These are phyloP conservation scores for Acephala macrosclerotiorum DNA, from an alignment of 2,329 filamentous ascomycete genomes.

Conservation along the genomic window DNA sequence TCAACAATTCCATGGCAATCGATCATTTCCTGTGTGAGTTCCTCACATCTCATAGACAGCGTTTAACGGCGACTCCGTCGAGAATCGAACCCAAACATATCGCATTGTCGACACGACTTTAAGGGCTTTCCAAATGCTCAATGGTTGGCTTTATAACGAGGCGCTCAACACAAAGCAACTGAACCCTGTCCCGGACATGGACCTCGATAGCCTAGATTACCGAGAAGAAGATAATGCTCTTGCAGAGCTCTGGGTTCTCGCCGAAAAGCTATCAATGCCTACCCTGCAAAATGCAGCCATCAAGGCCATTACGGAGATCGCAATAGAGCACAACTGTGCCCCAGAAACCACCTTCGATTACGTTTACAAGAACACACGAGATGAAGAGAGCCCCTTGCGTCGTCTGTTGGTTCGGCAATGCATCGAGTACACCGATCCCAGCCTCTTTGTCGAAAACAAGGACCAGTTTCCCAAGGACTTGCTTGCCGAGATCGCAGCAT, in stretches of 20 bases:
- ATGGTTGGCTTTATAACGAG: constrained; percentile 9
- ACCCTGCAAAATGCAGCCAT: constrained; percentile 24
- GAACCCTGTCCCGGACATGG: not conserved
- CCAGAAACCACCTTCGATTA: not conserved
- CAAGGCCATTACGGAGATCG: constrained; percentile 21
- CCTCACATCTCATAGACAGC: constrained; percentile 7
- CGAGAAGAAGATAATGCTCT: not conserved
- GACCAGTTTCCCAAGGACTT: not conserved
- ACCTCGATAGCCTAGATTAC: not conserved
- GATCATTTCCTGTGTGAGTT: not conserved
- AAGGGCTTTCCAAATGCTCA: not conserved
- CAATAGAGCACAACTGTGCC: too few species aligned
- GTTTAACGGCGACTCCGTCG: constrained; percentile 22
- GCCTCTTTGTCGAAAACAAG: not conserved
- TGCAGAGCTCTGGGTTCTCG: constrained; percentile 23
- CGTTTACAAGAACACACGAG: not conserved
- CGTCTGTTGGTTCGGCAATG: not conserved
- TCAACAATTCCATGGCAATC: not conserved
- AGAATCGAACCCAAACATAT: constrained; percentile 26
- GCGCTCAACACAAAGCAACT: not conserved
- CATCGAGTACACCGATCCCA: not conserved
- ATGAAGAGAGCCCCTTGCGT: not conserved
- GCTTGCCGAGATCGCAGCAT: not conserved
- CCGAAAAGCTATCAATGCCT: constrained; percentile 22
- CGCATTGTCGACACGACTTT: constrained; percentile 5